Evolutionary conservation across 2,329 filamentous ascomycete species (phyloP), one percentile per base, ranked within the genome.

Genomic region (Stachybotrys chartarum): DNA sequence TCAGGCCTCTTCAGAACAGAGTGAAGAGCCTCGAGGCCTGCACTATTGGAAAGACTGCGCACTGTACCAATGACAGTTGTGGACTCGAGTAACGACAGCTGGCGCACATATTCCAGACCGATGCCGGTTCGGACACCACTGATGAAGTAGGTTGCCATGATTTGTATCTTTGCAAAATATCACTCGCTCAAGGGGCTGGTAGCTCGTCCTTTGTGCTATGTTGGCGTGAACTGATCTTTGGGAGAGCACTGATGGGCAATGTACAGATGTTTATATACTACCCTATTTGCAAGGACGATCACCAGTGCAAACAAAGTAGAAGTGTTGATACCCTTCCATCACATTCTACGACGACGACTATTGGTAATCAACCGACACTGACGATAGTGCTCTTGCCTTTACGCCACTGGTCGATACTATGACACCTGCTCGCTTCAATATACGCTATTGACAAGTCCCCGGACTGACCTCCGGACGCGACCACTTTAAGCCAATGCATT

Each of bases 61-160:
- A 51, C 49, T 31, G 49, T 51, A n/a, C 49, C 30, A 32, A 51
- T 51, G 30, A 51, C 49, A n/a, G 49, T 51, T 18, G 30, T 51
- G 4, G 30, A 31, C n/a, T 30, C 24, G n/a, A 32, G 24, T 35
- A 17, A 8, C 11, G 49, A 51, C 11, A 51, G 30, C 16, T 51
- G 49, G n/a, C 49, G 49, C 24, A 51, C 49, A n/a, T 51, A 32
- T 35, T 50, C 49, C 49, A 51, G 49, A 30, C 49, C 49, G 32
- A 51, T 51, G n/a, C 49, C 49, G 11, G 49, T 32, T 14, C 49
- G 18, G 8, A 51, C 49, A 32, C 49, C 49, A 51, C 24, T 51
- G 10, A 51, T 51, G 30, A 51, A 51, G 49, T 51, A 51, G 49
- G 49, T 51, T 7, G 49, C 24, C 49, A 51, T 51, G 30, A 32